Evolutionary conservation across 768 basidiomycete species (phyloP), one percentile per base, ranked within the genome.

Genomic region (Psilocybe cyanescens): DNA sequence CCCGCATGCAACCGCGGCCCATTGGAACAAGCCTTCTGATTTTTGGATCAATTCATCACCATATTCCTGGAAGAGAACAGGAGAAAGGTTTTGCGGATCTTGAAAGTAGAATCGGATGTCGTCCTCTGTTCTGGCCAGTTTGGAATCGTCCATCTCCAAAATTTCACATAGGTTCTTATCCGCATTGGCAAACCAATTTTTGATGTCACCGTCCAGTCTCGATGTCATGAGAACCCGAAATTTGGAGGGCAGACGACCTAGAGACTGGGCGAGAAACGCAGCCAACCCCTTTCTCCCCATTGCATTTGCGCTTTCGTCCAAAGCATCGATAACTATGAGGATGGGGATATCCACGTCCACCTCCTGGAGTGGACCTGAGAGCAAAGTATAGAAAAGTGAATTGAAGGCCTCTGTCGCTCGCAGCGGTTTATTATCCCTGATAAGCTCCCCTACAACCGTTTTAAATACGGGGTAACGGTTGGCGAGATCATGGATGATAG

Each of bases 401-500:
- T 37, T 19, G 33, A 52, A 58, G 19, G 52, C 52, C 12, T 41
- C 29, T 2, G 51, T 33, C 3, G 37, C n/a, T 2, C 35, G 41
- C 4, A 52, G 52, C 8, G 12, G 29, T 9, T 49, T 49, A 11
- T 64, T 52, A 8, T 57, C 41, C 30, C 30, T 57, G 39, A 64
- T 47, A 2, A 41, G n/a, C 8, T 48, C 35, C 19, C 56, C 49
- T 6, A 64, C 30, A 1, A 45, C 35, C 2, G 11, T 8, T 54
- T 49, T 60, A 44, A 57, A 64, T 8, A 48, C 9, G 6, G 49
- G 49, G 4, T 50, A 37, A 11, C n/a, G 45, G 9, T 58, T 41
- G 46, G 50, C 30, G 8, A 64, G 37, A 11, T 60, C 47, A 17
- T 47, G 51, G 28, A 52, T 47, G 7, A 64, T 17, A 3, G 59